Percentiles rank a stretch among this genome's conserved stretches.
These are phyloP conservation scores for Penicillium egyptiacum DNA, from an alignment of 495 filamentous ascomycete species.

Conservation along the genomic window DNA sequence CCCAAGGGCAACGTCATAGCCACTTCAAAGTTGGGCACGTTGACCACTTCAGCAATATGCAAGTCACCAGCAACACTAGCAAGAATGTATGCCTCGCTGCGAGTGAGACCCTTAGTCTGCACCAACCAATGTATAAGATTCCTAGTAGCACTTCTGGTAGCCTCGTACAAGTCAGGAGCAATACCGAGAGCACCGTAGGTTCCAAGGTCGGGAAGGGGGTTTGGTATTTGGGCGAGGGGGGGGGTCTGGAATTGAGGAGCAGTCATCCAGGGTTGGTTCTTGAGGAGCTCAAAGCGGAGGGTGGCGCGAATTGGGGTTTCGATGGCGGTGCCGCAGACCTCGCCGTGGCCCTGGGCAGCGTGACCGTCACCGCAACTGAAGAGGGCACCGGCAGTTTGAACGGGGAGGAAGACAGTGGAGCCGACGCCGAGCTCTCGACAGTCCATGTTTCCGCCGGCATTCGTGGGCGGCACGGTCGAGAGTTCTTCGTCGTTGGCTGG, in stretches of 20 bases:
- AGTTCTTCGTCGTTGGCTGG: constrained; percentile 43
- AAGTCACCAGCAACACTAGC: constrained; percentile 48
- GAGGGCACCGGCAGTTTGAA: constrained; percentile 48
- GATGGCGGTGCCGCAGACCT: constrained; percentile 55
- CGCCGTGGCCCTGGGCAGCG: constrained; percentile 54
- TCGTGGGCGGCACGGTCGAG: constrained; percentile 51
- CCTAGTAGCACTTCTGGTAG: constrained; percentile 44
- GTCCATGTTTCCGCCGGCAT: constrained; percentile 53
- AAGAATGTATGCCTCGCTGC: constrained; percentile 51
- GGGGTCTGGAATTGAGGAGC: constrained; percentile 47
- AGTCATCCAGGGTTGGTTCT: constrained; percentile 44
- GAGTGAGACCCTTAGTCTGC: constrained; percentile 42
- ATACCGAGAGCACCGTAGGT: constrained; percentile 49
- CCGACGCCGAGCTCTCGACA: constrained; percentile 49
- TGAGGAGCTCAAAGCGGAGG: constrained; percentile 46
- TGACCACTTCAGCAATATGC: constrained; percentile 49
- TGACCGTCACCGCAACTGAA: constrained; percentile 58
- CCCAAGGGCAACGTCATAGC: constrained; percentile 48
- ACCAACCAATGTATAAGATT: constrained; percentile 48
- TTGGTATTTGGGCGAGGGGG: constrained; percentile 27
- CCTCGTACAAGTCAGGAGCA: constrained; percentile 44
- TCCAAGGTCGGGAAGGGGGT: constrained; percentile 35
- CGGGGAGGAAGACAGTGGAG: constrained; percentile 46
- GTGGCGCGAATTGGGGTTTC: constrained; percentile 52
- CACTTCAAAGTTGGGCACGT: constrained; percentile 51